Evolutionary conservation across 257 asterid species (phyloP), one percentile per base, ranked within the genome.

Genomic region (Buddleja alternifolia): DNA sequence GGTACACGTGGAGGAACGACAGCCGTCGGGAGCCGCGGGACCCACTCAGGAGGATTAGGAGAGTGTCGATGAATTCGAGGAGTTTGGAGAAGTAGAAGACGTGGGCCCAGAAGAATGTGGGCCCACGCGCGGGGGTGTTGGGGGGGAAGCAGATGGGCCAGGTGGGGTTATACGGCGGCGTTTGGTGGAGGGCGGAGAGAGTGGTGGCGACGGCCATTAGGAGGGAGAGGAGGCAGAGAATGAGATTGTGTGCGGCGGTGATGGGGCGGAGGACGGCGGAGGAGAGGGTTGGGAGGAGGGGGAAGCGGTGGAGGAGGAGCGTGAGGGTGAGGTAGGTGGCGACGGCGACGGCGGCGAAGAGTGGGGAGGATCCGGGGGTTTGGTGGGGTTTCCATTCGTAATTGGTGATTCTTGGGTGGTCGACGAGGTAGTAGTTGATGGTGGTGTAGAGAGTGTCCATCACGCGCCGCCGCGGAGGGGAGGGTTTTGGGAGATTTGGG

Each of bases 1-100:
- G 98, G 85, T 90, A 92, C 75, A 92, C 97, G 79, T 92, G 98
- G 80, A 92, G 91, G 87, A 92, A 89, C 44, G 96, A 75, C 8
- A 92, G 86, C 74, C 98, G 70, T 12, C 90, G 76, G 0, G 77
- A 10, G 7, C 84, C 5, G 34, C 3, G 68, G 16, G 95, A 78
- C n/a, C 78, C 87, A 34, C 88, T 69, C 34, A 81, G 57, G 36
- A 90, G 72, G 53, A 92, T 88, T 19, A 92, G 58, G 6, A 84
- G 76, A 8, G 98, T 92, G 75, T 92, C 98, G 4, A 82, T 0
- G 82, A 92, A 86, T 58, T 92, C 98, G n/a, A 90, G 88, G 63
- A 88, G 79, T 73, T 90, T 92, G 56, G 97, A 90, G 73, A 92
- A 78, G 71, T 92, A 90, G 78, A 92, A 92, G 1, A 87, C 77